Conservation (phyloP, 495 filamentous ascomycete species). For the Melanomma pulvis-pyrius region DNA sequence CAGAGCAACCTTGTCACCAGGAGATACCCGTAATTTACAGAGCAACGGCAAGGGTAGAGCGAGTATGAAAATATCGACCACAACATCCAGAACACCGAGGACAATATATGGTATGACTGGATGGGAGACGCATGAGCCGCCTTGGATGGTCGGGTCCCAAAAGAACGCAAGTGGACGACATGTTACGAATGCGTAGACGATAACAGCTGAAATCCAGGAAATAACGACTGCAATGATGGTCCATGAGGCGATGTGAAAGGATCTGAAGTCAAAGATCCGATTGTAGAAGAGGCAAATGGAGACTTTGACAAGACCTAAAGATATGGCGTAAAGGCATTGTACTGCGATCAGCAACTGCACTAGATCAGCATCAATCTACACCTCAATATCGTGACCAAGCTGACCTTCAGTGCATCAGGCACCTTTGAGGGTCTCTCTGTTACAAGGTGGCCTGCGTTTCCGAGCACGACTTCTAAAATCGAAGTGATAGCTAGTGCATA, state of each 20-base stretch:
- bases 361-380: not conserved
- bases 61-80: slow-evolving; percentile 10
- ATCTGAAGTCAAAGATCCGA: slow-evolving; percentile 17
- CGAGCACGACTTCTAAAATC: slow-evolving; percentile 17
- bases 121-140: not conserved
- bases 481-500: slow-evolving; percentile 10
- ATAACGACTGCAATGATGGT: slow-evolving; percentile 2
- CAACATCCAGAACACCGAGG: slow-evolving; percentile 14
- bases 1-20: slow-evolving; percentile 18
- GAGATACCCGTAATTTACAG: slow-evolving; percentile 3
- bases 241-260: slow-evolving; percentile 14
- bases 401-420: slow-evolving; percentile 6
- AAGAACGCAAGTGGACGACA: slow-evolving; percentile 22
- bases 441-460: slow-evolving; percentile 11
- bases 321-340: slow-evolving; percentile 15
- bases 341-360: slow-evolving; percentile 8
- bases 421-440: slow-evolving; percentile 8
- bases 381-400: not conserved
- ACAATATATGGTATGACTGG: not conserved
- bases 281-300: slow-evolving; percentile 28
- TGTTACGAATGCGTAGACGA: slow-evolving; percentile 15
- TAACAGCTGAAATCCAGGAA: slow-evolving; percentile 1
- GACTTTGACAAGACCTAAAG: slow-evolving; percentile 17
- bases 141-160: slow-evolving; percentile 22
- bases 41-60: slow-evolving; percentile 16